Evolutionary conservation across 2,329 filamentous ascomycete species (phyloP).

Genomic region (Sarocladiaceae sp.): DNA sequence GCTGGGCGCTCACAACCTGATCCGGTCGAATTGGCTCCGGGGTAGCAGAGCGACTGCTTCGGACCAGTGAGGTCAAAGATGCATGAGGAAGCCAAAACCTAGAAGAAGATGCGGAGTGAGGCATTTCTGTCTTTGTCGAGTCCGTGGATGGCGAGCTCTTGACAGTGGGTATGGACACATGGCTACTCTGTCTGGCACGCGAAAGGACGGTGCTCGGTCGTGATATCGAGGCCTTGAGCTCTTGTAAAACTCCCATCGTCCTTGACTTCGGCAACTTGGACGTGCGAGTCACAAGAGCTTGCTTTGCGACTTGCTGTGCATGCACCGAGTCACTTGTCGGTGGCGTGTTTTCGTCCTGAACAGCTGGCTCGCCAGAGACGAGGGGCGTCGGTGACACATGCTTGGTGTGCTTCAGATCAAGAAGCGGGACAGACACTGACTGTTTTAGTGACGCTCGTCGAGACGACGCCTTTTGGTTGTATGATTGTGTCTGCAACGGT

Average conservation of each 20-base stretch:
- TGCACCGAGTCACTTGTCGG: slow-evolving; percentile 7
- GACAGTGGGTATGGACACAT: not conserved
- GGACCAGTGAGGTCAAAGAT: slow-evolving; percentile 2
- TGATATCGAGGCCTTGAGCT: slow-evolving; percentile 40
- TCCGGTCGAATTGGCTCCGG: slow-evolving; percentile 11
- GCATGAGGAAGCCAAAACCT: not conserved
- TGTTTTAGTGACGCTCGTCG: not conserved
- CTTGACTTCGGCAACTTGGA: slow-evolving; percentile 37
- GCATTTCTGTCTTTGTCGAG: not conserved
- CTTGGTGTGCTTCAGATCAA: not conserved
- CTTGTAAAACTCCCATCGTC: slow-evolving; percentile 41
- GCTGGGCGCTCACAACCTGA: slow-evolving; percentile 30
- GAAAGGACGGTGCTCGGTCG: slow-evolving; percentile 21
- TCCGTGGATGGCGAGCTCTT: slow-evolving; percentile 13
- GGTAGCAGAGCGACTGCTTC: slow-evolving; percentile 10
- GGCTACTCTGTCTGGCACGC: slow-evolving; percentile 13
- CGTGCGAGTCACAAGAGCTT: too few species aligned
- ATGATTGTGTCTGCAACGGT: not conserved
- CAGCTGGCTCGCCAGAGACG: slow-evolving; percentile 8
- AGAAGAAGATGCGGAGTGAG: not conserved
- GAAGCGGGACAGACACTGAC: not conserved
- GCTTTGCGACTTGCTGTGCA: not conserved
- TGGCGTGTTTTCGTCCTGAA: slow-evolving; percentile 24
- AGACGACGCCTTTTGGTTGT: not conserved
- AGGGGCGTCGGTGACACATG: slow-evolving; percentile 15